Conservation (phyloP, 441 rosid species). For the Brassica balearica region DNA sequence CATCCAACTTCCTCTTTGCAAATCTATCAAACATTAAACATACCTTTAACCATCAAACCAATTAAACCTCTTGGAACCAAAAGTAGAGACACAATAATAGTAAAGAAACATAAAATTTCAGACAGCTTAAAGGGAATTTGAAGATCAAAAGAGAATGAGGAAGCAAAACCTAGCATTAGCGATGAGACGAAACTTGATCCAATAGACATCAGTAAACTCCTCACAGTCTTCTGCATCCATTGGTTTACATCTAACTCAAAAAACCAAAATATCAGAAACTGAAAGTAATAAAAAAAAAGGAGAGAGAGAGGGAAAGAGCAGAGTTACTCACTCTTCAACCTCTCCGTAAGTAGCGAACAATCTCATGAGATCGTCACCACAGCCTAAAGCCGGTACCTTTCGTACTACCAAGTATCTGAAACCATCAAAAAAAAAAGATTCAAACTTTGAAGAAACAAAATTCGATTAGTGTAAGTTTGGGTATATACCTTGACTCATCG, state of each 20-base stretch:
- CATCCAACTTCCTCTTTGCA: conserved; percentile 92
- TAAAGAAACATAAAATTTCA: conserved; percentile 1
- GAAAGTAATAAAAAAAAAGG: not conserved
- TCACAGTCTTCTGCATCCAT: conserved; percentile 97
- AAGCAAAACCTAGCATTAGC: conserved; percentile 71
- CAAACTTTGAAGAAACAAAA: not conserved
- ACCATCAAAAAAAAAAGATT: not conserved
- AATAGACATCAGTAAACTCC: conserved; percentile 81
- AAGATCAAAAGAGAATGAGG: not conserved
- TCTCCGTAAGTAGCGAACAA: conserved; percentile 76
- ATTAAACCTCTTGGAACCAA: not conserved
- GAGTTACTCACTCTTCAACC: conserved; percentile 71
- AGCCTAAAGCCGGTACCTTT: conserved; percentile 85
- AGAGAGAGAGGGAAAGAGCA: not conserved
- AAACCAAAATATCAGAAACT: not conserved
- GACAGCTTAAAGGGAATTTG: too few species aligned
- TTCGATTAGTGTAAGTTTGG: not conserved
- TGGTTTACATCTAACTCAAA: conserved; percentile 71
- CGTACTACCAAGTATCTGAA: conserved; percentile 77
- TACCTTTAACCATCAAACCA: not conserved
- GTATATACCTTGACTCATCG: conserved; percentile 82
- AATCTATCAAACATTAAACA: conserved; percentile 53
- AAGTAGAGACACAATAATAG: not conserved
- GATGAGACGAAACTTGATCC: conserved; percentile 72
- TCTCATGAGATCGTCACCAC: conserved; percentile 76